Evolutionary conservation across 257 asterid species (phyloP).

Genomic region (Plectranthus barbatus): DNA sequence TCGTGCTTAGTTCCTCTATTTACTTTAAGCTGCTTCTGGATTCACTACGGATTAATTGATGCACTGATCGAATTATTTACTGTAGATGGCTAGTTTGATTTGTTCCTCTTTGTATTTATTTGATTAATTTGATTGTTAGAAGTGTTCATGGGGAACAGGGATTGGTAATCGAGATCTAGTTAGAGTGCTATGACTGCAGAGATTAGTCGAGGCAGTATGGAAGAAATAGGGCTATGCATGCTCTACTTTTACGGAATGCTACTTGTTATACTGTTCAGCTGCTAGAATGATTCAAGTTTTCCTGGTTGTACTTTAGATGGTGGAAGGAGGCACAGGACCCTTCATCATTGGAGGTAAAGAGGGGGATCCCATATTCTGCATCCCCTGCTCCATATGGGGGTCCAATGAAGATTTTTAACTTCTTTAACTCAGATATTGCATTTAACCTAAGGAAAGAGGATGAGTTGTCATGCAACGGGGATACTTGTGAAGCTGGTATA

Average conservation of each 20-base stretch:
- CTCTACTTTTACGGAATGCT: background rate
- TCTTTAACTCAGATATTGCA: slow-evolving; percentile 70
- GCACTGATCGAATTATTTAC: background rate
- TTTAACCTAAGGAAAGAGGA: slow-evolving; percentile 74
- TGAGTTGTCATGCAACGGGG: slow-evolving; percentile 33
- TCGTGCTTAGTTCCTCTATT: slow-evolving; percentile 7
- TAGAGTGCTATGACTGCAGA: slow-evolving; percentile 1
- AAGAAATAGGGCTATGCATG: slow-evolving; percentile 1
- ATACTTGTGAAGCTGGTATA: slow-evolving; percentile 58
- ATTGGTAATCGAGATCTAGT: slow-evolving; percentile 8
- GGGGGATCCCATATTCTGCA: slow-evolving; percentile 58
- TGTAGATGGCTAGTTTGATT: background rate
- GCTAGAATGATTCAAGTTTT: background rate
- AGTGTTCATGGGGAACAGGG: background rate
- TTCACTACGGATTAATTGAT: slow-evolving; percentile 9
- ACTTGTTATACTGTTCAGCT: background rate
- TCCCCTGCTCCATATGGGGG: slow-evolving; percentile 66
- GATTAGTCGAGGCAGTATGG: background rate
- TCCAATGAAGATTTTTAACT: slow-evolving; percentile 75
- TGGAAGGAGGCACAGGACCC: slow-evolving; percentile 92
- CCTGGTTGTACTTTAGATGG: slow-evolving; percentile 54
- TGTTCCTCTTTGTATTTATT: background rate
- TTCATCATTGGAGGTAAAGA: slow-evolving; percentile 36
- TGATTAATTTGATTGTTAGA: slow-evolving; percentile 4
- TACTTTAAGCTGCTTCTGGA: slow-evolving; percentile 8